A percentile compares a stretch with the other conserved stretches of the same genome.
phyloP scores from a whole-genome alignment of 768 basidiomycete genomes.

The Hygrophoropsis aurantiaca region DNA sequence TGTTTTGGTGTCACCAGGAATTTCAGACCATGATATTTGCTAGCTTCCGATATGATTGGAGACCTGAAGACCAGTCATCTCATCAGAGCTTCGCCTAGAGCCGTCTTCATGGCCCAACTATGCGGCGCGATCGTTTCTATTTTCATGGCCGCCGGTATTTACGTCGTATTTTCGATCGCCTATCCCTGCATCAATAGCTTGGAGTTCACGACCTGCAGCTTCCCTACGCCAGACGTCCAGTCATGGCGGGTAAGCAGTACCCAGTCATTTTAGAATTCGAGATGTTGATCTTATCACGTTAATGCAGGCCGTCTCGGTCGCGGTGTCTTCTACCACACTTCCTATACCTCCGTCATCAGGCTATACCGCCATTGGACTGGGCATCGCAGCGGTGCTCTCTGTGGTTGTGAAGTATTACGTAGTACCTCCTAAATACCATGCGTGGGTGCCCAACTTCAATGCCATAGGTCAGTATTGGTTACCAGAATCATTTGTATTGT shows the following conservation, averaged over 20 bases:
- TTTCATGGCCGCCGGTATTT: constrained; percentile 58
- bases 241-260: constrained; percentile 17
- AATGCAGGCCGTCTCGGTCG: constrained; percentile 15
- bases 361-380: constrained; percentile 55
- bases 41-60: constrained; percentile 61
- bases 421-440: constrained; percentile 23
- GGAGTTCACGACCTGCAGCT: constrained; percentile 15
- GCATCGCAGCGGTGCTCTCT: constrained; percentile 42
- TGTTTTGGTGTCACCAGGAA: not conserved
- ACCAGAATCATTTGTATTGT: no score
- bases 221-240: constrained; percentile 23
- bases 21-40: not conserved
- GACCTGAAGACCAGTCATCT: constrained; percentile 73
- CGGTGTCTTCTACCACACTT: constrained; percentile 21
- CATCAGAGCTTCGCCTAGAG: constrained; percentile 59
- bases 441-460: constrained; percentile 23
- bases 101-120: constrained; percentile 63
- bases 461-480: constrained; percentile 18
- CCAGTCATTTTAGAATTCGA: not conserved
- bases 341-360: constrained; percentile 54
- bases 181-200: constrained; percentile 52
- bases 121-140: constrained; percentile 58
- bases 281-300: not conserved
- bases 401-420: constrained; percentile 39
- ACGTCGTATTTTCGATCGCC: constrained; percentile 62